Percentiles rank a stretch among this genome's conserved stretches.
Evolutionary conservation across 2,329 filamentous ascomycete species (phyloP).

Genomic region (Cadophora sp.): DNA sequence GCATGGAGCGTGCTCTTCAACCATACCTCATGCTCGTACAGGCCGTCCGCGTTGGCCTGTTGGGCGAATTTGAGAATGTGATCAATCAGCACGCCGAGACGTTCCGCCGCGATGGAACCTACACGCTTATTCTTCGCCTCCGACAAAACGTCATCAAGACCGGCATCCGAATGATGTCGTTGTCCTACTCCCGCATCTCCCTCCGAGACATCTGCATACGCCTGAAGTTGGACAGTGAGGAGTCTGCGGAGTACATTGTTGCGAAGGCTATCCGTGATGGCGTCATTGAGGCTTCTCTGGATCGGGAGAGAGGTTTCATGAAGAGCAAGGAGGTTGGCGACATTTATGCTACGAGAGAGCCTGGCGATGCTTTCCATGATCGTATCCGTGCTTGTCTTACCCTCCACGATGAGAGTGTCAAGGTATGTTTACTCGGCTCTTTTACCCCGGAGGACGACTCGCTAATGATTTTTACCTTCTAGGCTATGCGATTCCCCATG

Average conservation of each 20-base stretch:
- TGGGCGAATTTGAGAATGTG: slow-evolving; percentile 89
- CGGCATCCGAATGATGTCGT: slow-evolving; percentile 97
- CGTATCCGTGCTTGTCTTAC: slow-evolving; percentile 90
- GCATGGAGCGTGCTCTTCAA: slow-evolving; percentile 84
- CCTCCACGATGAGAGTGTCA: slow-evolving; percentile 97
- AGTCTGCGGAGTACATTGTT: slow-evolving; percentile 98
- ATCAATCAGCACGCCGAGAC: slow-evolving; percentile 82
- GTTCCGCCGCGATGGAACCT: slow-evolving; percentile 93
- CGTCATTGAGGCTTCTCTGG: slow-evolving; percentile 92
- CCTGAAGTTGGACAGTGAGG: slow-evolving; percentile 90
- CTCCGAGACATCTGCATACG: slow-evolving; percentile 97
- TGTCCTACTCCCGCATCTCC: slow-evolving; percentile 97
- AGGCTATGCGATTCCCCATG: slow-evolving; percentile 99
- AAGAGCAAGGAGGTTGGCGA: slow-evolving; percentile 97
- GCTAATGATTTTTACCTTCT: slow-evolving; percentile 15
- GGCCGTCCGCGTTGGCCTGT: slow-evolving; percentile 93
- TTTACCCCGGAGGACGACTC: neutral
- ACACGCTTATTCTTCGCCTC: slow-evolving; percentile 91
- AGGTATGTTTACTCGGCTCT: slow-evolving; percentile 65
- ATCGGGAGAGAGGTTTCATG: slow-evolving; percentile 96
- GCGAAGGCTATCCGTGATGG: slow-evolving; percentile 98
- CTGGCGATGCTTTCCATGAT: slow-evolving; percentile 96
- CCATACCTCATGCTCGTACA: slow-evolving; percentile 95
- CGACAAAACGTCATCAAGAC: slow-evolving; percentile 99
- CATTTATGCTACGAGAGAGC: slow-evolving; percentile 94